These are phyloP conservation scores for Powellomyces hirtus DNA, from an alignment of 192 early-diverging fungal genomes.

Conservation along the genomic window DNA sequence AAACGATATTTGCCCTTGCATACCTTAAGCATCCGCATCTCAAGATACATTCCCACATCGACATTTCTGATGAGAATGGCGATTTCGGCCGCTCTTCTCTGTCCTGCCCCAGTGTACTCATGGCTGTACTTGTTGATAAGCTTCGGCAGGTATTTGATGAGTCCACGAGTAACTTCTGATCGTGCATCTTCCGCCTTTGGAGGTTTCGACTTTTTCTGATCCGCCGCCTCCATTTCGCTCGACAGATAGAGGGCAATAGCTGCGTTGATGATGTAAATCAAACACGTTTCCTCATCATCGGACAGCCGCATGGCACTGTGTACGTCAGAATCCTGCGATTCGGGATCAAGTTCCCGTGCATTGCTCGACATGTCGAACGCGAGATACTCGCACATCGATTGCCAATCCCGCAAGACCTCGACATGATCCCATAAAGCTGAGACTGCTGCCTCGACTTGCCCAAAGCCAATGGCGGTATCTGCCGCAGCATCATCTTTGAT, in stretches of 20 bases:
- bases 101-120: conserved; percentile 31
- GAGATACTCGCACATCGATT: conserved; percentile 40
- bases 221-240: neutral
- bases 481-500: neutral
- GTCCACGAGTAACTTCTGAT: conserved; percentile 13
- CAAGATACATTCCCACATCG: conserved; percentile 37
- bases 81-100: conserved; percentile 20
- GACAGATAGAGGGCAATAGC: neutral
- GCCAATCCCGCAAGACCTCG: conserved; percentile 32
- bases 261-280: conserved; percentile 35
- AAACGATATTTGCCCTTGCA: too few relatives aligned
- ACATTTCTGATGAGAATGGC: conserved; percentile 31
- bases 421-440: conserved; percentile 28
- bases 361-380: conserved; percentile 22
- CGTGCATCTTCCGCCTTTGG: neutral
- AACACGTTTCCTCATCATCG: conserved; percentile 36
- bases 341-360: neutral
- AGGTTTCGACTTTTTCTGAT: conserved; percentile 2
- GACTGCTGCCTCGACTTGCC: conserved; percentile 32
- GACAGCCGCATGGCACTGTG: conserved; percentile 11
- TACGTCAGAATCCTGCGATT: neutral
- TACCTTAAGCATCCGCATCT: conserved; percentile 44
- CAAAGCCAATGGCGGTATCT: conserved; percentile 14
- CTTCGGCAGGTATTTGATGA: conserved; percentile 39
- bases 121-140: conserved; percentile 36